Conservation (phyloP, 1,139 yeast genomes). For the Debaryomyces singareniensis region DNA sequence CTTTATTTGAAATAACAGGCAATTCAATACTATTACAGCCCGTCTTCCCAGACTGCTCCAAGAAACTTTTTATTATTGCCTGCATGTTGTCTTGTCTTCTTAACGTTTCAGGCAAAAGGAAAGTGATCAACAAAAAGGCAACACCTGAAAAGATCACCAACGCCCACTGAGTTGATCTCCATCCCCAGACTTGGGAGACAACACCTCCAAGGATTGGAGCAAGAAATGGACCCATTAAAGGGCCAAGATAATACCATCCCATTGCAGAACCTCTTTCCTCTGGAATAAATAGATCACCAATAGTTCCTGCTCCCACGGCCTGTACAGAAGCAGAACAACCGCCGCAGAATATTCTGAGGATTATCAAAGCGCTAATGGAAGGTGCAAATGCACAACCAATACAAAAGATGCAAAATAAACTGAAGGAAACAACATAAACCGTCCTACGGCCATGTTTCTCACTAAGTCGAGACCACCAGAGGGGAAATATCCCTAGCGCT, state of each 20-base stretch:
- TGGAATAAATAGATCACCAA: slow-evolving; percentile 64
- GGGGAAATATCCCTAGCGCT: slow-evolving; percentile 71
- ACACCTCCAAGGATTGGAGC: slow-evolving; percentile 84
- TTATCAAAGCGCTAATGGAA: slow-evolving; percentile 55
- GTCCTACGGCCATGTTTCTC: slow-evolving; percentile 72
- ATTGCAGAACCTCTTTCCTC: slow-evolving; percentile 72
- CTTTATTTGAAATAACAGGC: slow-evolving; percentile 8
- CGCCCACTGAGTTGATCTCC: slow-evolving; percentile 90
- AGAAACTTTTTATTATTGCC: slow-evolving; percentile 38
- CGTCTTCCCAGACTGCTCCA: slow-evolving; percentile 9
- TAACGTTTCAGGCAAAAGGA: slow-evolving; percentile 73
- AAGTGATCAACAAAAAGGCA: slow-evolving; percentile 42
- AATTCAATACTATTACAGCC: too few species aligned
- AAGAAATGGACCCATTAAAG: slow-evolving; percentile 71
- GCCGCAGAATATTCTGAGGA: slow-evolving; percentile 66
- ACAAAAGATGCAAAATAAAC: slow-evolving; percentile 56
- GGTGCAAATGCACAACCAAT: slow-evolving; percentile 70
- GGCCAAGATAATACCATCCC: slow-evolving; percentile 79
- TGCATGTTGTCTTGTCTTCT: slow-evolving; percentile 48
- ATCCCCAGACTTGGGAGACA: slow-evolving; percentile 65
- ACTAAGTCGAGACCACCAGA: slow-evolving; percentile 85
- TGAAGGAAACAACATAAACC: slow-evolving; percentile 64
- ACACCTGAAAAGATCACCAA: slow-evolving; percentile 62
- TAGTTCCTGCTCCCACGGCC: slow-evolving; percentile 86
- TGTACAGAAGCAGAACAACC: slow-evolving; percentile 84